Base-by-base conservation (phyloP, 2,329 filamentous ascomycete species). In the Cordyceps javanica region DNA sequence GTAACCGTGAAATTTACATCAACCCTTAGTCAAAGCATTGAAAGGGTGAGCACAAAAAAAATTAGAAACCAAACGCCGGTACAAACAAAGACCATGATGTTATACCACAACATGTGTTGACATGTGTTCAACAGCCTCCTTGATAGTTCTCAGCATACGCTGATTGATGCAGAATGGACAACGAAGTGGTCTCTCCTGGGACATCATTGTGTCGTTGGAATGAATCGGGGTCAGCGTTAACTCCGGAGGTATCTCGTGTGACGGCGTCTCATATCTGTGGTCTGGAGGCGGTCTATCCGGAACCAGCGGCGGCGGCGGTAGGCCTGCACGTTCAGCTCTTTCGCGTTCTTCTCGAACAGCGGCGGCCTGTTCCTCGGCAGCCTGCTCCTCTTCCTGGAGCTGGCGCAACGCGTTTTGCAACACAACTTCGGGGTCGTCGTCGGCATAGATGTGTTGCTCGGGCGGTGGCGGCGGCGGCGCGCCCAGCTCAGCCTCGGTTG, bases 91-190 rank as follows among this genome's bases (percentile, higher is more conserved):
- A 21, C 38, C 42, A 21, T 9, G 10, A 14, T 4, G 11, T 66
- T 67, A 81, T 19, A 85, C 80, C 14, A 84, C 77, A 5, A 85
- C 82, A 60, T 85, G 82, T 2, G 81, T 83, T 11, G 81, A 82
- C 75, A 85, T 73, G 64, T 85, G 82, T 66, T 85, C 82, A 3
- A 85, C 81, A 5, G 82, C 80, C 66, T 85, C 82, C 68, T 82
- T 84, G 46, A 85, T 81, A 1, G 76, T 81, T 19, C 81, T 73
- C 53, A 85, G 73, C 81, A 85, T 82, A 6, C 82, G 75, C 63
- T 82, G 79, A 62, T 85, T 85, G 36, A 85, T 76, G 60, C 82
- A 85, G 62, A 83, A 85, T 1, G 82, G 82, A 61, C 82, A 85
- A 19, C 82, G 74, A 28, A 83, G 67, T 2, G 82, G 80, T 21